These are phyloP conservation scores for Sphaerosporella brunnea DNA, from an alignment of 495 filamentous ascomycete species.

Conservation along the genomic window DNA sequence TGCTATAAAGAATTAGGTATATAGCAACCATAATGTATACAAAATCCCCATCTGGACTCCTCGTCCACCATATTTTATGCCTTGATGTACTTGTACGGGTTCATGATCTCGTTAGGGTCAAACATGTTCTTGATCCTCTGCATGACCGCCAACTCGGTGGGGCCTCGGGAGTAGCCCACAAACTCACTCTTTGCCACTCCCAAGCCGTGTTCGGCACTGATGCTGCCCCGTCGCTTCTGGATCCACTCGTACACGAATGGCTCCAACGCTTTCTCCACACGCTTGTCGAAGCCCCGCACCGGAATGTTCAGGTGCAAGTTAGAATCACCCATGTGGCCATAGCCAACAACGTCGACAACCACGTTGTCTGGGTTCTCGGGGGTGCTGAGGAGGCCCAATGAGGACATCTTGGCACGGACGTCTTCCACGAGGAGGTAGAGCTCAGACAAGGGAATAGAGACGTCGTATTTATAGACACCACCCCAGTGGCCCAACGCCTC, in stretches of 20 bases:
- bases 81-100: conserved; percentile 74
- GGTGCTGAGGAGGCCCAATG: conserved; percentile 49
- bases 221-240: conserved; percentile 62
- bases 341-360: conserved; percentile 79
- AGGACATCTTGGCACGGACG: conserved; percentile 46
- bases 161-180: conserved; percentile 78
- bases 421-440: conserved; percentile 83
- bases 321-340: conserved; percentile 92
- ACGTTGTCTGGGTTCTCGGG: conserved; percentile 61
- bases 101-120: conserved; percentile 92
- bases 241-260: conserved; percentile 98
- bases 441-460: conserved; percentile 78
- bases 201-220: conserved; percentile 89
- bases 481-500: conserved; percentile 79
- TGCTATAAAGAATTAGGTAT: background rate
- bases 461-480: conserved; percentile 94
- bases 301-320: conserved; percentile 88
- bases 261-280: conserved; percentile 76
- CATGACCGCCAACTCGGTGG: conserved; percentile 77
- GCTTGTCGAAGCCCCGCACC: conserved; percentile 62
- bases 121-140: conserved; percentile 79
- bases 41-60: background rate
- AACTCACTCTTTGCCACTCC: conserved; percentile 88
- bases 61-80: conserved; percentile 5
- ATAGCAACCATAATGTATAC: background rate